Evolutionary conservation across 768 basidiomycete species (phyloP).

Genomic region (Krasilnikovozyma curviuscula): DNA sequence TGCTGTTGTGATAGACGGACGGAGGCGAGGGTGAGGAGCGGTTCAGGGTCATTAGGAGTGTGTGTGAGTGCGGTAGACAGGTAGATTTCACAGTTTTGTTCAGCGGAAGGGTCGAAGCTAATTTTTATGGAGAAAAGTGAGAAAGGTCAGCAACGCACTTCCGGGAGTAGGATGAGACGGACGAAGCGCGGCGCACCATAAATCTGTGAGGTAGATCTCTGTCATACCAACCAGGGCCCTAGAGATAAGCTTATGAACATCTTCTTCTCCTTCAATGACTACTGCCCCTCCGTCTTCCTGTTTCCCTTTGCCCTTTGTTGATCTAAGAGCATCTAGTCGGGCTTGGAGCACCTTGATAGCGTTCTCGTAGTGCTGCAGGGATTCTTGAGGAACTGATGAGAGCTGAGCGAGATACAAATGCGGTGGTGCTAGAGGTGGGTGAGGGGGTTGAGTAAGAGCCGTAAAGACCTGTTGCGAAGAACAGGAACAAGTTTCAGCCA

Average conservation of each 20-base stretch:
- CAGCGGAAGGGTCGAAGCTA: background rate
- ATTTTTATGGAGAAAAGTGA: background rate
- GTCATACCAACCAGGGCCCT: slow-evolving; percentile 9
- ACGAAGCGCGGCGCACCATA: slow-evolving; percentile 13
- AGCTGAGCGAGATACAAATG: slow-evolving; percentile 13
- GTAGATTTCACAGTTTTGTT: too few species aligned
- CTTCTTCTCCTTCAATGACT: slow-evolving; percentile 1
- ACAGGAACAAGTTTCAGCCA: background rate
- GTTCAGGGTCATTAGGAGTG: background rate
- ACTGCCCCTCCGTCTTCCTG: background rate
- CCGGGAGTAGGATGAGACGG: background rate
- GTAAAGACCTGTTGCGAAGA: background rate
- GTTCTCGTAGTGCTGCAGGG: slow-evolving; percentile 7
- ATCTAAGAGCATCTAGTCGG: background rate
- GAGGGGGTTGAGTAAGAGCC: slow-evolving; percentile 8
- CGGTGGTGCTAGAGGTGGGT: background rate
- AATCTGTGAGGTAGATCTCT: slow-evolving; percentile 12
- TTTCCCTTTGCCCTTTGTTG: background rate
- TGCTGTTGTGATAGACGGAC: too few species aligned
- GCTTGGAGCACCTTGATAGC: slow-evolving; percentile 4
- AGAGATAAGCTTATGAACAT: slow-evolving; percentile 4
- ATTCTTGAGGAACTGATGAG: background rate
- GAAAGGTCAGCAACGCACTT: background rate
- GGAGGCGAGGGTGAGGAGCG: background rate
- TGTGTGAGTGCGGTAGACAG: too few species aligned